These are phyloP conservation scores for Penicillium sp. DNA, from an alignment of 2,329 filamentous ascomycete genomes.

Conservation along the genomic window DNA sequence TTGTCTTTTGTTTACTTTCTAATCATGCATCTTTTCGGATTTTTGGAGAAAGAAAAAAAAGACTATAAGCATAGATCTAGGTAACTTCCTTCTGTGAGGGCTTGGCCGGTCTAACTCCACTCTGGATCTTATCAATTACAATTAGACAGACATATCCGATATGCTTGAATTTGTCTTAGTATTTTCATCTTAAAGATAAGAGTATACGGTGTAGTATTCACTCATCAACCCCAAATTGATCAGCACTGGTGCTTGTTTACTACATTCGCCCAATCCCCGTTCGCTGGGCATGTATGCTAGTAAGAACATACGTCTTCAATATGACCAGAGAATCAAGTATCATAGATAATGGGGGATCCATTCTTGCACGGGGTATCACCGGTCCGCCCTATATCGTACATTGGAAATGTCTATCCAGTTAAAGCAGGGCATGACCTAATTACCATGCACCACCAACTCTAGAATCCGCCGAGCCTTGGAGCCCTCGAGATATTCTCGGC, in stretches of 20 bases:
- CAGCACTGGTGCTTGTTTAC: too few relatives aligned
- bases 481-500: conserved; percentile 45
- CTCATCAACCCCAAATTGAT: too few relatives aligned
- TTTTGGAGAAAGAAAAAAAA: not conserved
- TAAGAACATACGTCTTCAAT: not conserved
- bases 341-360: not conserved
- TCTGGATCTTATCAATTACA: not conserved
- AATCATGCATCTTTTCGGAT: not conserved
- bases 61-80: not conserved
- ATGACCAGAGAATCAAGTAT: not conserved
- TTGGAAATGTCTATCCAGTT: not conserved
- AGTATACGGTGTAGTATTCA: too few relatives aligned
- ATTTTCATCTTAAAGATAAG: too few relatives aligned
- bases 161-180: not conserved
- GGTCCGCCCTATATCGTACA: not conserved
- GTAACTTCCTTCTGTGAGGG: not conserved
- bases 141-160: too few relatives aligned
- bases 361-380: conserved; percentile 4
- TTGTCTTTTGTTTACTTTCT: not conserved
- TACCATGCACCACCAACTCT: conserved; percentile 26
- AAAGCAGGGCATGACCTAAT: not conserved
- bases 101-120: not conserved
- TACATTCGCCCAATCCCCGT: too few relatives aligned
- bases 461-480: conserved; percentile 41
- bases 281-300: too few relatives aligned